Conservation (phyloP, 1,284 basidiomycete genomes). For the Leccinum subrobustum region DNA sequence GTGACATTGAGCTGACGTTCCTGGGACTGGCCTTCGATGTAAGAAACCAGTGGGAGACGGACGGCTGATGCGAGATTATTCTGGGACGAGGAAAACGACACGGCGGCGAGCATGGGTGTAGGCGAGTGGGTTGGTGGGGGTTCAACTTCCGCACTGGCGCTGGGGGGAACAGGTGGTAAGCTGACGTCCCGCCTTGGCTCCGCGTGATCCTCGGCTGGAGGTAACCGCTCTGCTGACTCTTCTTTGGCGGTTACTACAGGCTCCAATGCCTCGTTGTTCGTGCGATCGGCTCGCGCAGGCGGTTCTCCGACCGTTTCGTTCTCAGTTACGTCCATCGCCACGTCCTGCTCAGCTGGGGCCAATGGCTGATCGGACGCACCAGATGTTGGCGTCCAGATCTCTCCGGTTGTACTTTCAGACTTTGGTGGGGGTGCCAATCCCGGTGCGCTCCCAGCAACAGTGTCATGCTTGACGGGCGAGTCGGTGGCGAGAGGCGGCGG, state of each 20-base stretch:
- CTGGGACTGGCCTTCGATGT: slow-evolving; percentile 24
- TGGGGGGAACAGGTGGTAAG: slow-evolving; percentile 19
- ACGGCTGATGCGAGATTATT: neutral
- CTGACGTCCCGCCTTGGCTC: slow-evolving; percentile 17
- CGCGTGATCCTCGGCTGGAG: slow-evolving; percentile 10
- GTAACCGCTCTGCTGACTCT: slow-evolving; percentile 9
- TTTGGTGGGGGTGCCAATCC: slow-evolving; percentile 3
- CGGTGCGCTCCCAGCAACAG: neutral
- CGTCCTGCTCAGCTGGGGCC: slow-evolving; percentile 22
- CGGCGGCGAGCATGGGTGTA: slow-evolving; percentile 8
- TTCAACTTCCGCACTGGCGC: neutral
- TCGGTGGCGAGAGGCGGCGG: neutral
- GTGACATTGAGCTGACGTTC: slow-evolving; percentile 70
- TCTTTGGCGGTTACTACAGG: slow-evolving; percentile 1
- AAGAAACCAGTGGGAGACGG: slow-evolving; percentile 25
- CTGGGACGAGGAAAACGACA: neutral
- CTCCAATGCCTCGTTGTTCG: slow-evolving; percentile 4
- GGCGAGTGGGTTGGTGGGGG: slow-evolving; percentile 17
- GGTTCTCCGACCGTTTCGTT: slow-evolving; percentile 19
- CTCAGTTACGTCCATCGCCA: slow-evolving; percentile 26
- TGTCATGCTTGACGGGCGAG: slow-evolving; percentile 1
- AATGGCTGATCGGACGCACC: slow-evolving; percentile 26
- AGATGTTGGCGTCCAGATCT: slow-evolving; percentile 2
- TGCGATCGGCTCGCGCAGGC: slow-evolving; percentile 13
- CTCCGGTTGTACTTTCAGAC: slow-evolving; percentile 12